Conservation (phyloP, 306 rosid species). For the Quercus suber region DNA sequence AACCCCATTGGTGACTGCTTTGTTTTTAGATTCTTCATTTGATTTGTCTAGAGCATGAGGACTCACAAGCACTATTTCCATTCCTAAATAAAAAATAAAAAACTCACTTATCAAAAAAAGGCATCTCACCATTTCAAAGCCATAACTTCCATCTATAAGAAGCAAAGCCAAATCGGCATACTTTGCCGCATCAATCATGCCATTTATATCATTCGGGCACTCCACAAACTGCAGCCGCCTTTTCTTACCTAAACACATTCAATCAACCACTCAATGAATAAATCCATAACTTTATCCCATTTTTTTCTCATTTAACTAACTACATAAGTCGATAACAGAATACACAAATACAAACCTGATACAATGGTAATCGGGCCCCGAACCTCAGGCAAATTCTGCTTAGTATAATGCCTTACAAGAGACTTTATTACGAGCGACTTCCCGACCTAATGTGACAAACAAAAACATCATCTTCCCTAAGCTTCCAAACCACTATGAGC, state of each 20-base stretch:
- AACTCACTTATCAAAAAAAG: too few species aligned
- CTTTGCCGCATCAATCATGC: slow-evolving; percentile 95
- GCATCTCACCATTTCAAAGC: slow-evolving; percentile 87
- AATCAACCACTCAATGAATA: slow-evolving; percentile 6
- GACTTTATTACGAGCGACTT: slow-evolving; percentile 84
- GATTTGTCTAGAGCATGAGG: too few species aligned
- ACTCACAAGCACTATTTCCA: too few species aligned
- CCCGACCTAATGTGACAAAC: slow-evolving; percentile 56
- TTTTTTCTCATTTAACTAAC: not conserved
- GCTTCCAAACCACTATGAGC: too few species aligned
- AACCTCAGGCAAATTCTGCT: slow-evolving; percentile 80
- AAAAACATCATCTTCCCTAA: too few species aligned
- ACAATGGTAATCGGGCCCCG: slow-evolving; percentile 88
- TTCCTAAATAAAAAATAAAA: too few species aligned
- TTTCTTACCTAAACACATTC: slow-evolving; percentile 65
- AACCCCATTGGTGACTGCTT: too few species aligned
- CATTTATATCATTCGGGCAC: slow-evolving; percentile 91
- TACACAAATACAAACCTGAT: slow-evolving; percentile 51
- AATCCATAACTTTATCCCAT: not conserved
- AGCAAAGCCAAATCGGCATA: slow-evolving; percentile 90
- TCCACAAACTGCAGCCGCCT: slow-evolving; percentile 90
- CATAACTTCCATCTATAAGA: slow-evolving; percentile 90
- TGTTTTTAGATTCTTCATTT: too few species aligned
- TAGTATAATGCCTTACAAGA: slow-evolving; percentile 79
- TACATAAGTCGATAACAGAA: not conserved